These are phyloP conservation scores for Allium sativum DNA, from an alignment of 106 monocot species.

Conservation along the genomic window DNA sequence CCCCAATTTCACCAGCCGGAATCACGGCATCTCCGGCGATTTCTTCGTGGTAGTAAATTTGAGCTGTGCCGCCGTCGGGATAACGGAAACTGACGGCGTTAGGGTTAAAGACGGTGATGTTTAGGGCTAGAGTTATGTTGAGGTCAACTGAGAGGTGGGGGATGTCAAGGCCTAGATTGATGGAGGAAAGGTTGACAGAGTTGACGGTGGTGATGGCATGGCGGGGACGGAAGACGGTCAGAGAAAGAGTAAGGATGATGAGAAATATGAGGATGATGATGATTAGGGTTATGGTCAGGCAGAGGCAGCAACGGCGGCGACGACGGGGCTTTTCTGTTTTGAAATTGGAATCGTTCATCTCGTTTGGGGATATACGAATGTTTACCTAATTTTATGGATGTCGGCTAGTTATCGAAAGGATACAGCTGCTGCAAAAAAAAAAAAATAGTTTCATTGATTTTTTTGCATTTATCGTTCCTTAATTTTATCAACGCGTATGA, in stretches of 20 bases:
- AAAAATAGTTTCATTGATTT: no score
- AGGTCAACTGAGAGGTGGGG: constrained; percentile 35
- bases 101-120: constrained; percentile 56
- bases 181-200: constrained; percentile 30
- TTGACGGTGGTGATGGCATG: constrained; percentile 54
- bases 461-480: no score
- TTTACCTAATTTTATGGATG: no score
- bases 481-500: no score
- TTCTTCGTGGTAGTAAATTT: constrained; percentile 40
- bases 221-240: constrained; percentile 48
- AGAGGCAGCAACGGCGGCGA: constrained; percentile 6
- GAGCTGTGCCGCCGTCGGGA: constrained; percentile 37
- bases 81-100: constrained; percentile 55
- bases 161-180: constrained; percentile 8
- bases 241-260: constrained; percentile 37
- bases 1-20: constrained; percentile 49
- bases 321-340: no score
- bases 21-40: constrained; percentile 51
- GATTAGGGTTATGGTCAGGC: constrained; percentile 10
- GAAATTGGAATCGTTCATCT: no score
- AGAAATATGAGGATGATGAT: constrained; percentile 19
- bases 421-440: no score
- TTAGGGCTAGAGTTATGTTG: constrained; percentile 56
- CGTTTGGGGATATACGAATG: no score
- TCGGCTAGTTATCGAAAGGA: no score